Evolutionary conservation across 192 early-diverging fungal species (phyloP).

Genomic region (Umbelopsis isabellina): DNA sequence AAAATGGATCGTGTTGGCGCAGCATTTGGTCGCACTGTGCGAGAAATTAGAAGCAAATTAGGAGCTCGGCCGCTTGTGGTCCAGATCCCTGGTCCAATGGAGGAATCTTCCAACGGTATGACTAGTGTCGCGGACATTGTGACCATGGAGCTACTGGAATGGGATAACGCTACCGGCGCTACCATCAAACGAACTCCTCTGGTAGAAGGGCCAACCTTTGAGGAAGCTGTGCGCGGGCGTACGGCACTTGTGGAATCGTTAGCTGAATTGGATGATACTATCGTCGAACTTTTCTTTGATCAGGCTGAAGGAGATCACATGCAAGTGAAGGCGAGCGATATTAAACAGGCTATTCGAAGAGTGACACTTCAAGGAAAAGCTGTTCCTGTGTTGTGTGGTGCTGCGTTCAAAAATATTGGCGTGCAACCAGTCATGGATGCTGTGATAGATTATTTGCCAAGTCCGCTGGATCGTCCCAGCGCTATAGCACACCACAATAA

Average conservation of each 20-base stretch:
- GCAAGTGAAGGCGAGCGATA: slow-evolving; percentile 58
- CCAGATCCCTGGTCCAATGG: slow-evolving; percentile 64
- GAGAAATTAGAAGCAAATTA: slow-evolving; percentile 60
- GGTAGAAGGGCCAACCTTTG: slow-evolving; percentile 41
- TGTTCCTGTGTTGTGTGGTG: slow-evolving; percentile 88
- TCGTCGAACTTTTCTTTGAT: slow-evolving; percentile 84
- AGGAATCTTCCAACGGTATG: slow-evolving; percentile 53
- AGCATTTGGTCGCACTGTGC: slow-evolving; percentile 59
- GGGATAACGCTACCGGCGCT: slow-evolving; percentile 53
- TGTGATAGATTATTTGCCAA: slow-evolving; percentile 83
- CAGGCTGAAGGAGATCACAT: slow-evolving; percentile 75
- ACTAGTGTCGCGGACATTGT: slow-evolving; percentile 76
- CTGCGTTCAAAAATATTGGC: slow-evolving; percentile 86
- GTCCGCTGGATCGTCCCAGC: slow-evolving; percentile 69
- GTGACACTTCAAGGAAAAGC: slow-evolving; percentile 68
- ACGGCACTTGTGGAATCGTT: slow-evolving; percentile 79
- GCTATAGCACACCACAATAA: slow-evolving; percentile 57
- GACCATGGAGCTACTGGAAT: slow-evolving; percentile 68
- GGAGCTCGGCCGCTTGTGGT: slow-evolving; percentile 67
- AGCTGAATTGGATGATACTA: slow-evolving; percentile 78
- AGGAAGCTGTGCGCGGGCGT: slow-evolving; percentile 59
- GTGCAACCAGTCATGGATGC: slow-evolving; percentile 94
- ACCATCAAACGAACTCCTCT: slow-evolving; percentile 39
- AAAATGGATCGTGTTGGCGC: slow-evolving; percentile 94
- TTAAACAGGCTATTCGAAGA: slow-evolving; percentile 71